phyloP scores from a whole-genome alignment of 805 yeast genomes.

The Cyberlindnera petersonii region DNA sequence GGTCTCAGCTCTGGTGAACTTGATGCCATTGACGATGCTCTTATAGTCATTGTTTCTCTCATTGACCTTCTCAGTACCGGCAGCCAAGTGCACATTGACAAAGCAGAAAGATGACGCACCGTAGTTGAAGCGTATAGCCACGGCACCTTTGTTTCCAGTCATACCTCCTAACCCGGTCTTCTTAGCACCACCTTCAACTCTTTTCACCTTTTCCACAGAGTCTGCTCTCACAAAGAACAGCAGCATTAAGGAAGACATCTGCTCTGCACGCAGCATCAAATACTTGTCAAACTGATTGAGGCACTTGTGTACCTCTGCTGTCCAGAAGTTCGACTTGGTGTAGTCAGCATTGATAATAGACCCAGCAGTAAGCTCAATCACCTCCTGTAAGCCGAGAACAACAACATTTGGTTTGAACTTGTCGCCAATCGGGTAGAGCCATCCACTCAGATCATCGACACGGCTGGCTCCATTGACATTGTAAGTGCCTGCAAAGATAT shows the following conservation, averaged over 20 bases:
- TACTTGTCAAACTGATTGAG: conserved; percentile 56
- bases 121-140: conserved; percentile 62
- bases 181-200: conserved; percentile 83
- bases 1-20: conserved; percentile 45
- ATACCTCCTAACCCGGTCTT: conserved; percentile 95
- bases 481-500: conserved; percentile 77
- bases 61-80: conserved; percentile 76
- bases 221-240: conserved; percentile 60
- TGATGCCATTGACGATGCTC: conserved; percentile 64
- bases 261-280: conserved; percentile 57
- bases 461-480: conserved; percentile 73
- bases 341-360: conserved; percentile 83
- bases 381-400: conserved; percentile 85
- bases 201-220: conserved; percentile 54
- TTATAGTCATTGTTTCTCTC: conserved; percentile 88
- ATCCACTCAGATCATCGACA: conserved; percentile 49
- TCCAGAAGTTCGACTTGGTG: conserved; percentile 76
- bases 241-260: conserved; percentile 56
- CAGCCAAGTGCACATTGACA: conserved; percentile 86
- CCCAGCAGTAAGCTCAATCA: conserved; percentile 80
- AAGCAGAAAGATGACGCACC: conserved; percentile 72
- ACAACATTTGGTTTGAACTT: conserved; percentile 48
- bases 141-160: conserved; percentile 78
- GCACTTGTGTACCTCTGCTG: conserved; percentile 60
- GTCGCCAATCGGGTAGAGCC: conserved; percentile 68